Evolutionary conservation across 2,329 filamentous ascomycete species (phyloP), one percentile per base, ranked within the genome.

Genomic region (Arthrinium phaeospermum): DNA sequence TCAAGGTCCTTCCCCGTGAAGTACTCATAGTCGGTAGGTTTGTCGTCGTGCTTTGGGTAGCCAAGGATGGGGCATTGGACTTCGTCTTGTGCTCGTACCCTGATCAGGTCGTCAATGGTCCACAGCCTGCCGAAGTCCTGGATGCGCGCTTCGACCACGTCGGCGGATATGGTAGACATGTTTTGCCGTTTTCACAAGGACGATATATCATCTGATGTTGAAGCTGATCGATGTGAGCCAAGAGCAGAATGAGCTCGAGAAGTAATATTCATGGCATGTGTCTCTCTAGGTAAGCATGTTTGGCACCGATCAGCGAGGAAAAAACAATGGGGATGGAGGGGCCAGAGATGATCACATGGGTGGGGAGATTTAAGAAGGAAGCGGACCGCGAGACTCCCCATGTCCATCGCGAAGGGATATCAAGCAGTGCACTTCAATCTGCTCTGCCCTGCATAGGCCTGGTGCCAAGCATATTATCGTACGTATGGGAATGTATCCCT

Each of bases 21-120:
- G 73, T 81, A 81, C 37, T 82, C 82, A 72, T 85, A 85, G 3
- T 79, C 78, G 24, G 78, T 75, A 4, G 78, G 75, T 69, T 77
- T 79, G 44, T 82, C 74, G 1, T 80, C 76, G 3, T 77, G 75
- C 44, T 73, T 78, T 0, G 83, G 83, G 74, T 85, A 83, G 5
- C 83, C 83, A 10, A 85, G 78, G 64, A 85, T 83, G 2, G 83
- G 82, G 67, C 76, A 73, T 74, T 85, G 83, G n/a, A 82, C 74
- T 4, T 77, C 72, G 71, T 85, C 83, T 19, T 77, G 75, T 8
- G 79, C 83, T 53, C 83, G 79, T 69, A 81, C 75, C 3, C 83
- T 82, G 71, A 85, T 80, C 68, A 85, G 76, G 68, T 85, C 83
- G 71, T 85, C 83, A 8, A 85, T 77, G 24, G 83, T 78, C 77